Percentiles rank a stretch among this genome's conserved stretches.
Conservation (phyloP, 2,329 filamentous ascomycete species). For the Trichoderma sp. region DNA sequence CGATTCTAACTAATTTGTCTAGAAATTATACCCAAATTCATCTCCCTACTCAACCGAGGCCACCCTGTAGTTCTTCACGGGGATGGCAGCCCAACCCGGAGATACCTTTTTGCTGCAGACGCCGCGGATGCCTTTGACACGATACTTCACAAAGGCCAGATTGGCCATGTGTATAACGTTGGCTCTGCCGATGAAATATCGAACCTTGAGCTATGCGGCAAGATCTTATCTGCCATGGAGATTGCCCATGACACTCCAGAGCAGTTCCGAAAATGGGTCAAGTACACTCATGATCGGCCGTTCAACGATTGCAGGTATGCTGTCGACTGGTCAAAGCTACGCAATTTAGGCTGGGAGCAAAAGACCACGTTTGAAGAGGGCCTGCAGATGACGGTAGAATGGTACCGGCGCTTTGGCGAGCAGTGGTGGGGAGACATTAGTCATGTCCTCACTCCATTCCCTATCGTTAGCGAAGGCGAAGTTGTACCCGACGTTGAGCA, state of each 20-base stretch:
- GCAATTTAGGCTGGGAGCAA: constrained; percentile 66
- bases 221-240: constrained; percentile 62
- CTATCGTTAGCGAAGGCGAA: constrained; percentile 55
- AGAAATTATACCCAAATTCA: constrained; percentile 86
- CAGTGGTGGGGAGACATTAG: constrained; percentile 71
- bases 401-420: constrained; percentile 66
- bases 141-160: constrained; percentile 72
- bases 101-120: constrained; percentile 77
- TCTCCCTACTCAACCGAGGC: constrained; percentile 64
- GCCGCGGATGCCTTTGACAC: constrained; percentile 81
- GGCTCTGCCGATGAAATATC: constrained; percentile 75
- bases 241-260: constrained; percentile 50
- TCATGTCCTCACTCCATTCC: constrained; percentile 67
- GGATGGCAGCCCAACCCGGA: constrained; percentile 69
- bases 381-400: constrained; percentile 62
- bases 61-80: constrained; percentile 72
- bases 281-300: constrained; percentile 73
- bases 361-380: constrained; percentile 64
- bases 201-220: constrained; percentile 66
- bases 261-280: constrained; percentile 63
- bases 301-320: constrained; percentile 76
- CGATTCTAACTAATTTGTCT: neutral
- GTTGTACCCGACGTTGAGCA: constrained; percentile 51
- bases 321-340: constrained; percentile 67
- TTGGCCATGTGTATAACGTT: constrained; percentile 80